Evolutionary conservation across 805 yeast species (phyloP).

Genomic region (Nematodospora valgi): DNA sequence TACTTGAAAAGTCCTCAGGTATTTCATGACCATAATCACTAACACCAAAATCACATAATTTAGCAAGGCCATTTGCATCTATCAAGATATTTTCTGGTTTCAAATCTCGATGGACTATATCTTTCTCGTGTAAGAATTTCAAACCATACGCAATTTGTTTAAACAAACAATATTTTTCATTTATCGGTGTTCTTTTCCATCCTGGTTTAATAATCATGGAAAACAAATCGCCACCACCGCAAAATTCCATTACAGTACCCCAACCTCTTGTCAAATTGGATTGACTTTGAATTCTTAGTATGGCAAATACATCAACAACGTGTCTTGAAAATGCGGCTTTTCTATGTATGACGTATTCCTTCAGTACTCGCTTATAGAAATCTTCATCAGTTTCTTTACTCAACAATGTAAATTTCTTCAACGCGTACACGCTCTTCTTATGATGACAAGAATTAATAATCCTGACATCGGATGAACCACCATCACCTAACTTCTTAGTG

Average conservation of each 20-base stretch:
- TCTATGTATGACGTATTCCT: conserved; percentile 63
- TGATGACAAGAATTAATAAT: conserved; percentile 31
- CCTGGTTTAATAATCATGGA: conserved; percentile 51
- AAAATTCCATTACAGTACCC: conserved; percentile 70
- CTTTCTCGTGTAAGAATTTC: conserved; percentile 59
- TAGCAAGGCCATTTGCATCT: conserved; percentile 57
- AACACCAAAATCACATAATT: conserved; percentile 76
- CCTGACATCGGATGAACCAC: conserved; percentile 69
- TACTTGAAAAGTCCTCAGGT: conserved; percentile 47
- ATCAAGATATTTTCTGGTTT: conserved; percentile 72
- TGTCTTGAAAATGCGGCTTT: conserved; percentile 55
- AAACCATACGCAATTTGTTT: conserved; percentile 66
- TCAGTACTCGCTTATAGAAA: conserved; percentile 61
- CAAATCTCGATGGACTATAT: conserved; percentile 68
- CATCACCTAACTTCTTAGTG: conserved; percentile 57
- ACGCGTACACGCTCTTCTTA: conserved; percentile 52
- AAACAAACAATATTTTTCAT: conserved; percentile 62
- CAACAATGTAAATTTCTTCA: conserved; percentile 61
- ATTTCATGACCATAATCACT: conserved; percentile 59
- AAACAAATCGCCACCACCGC: conserved; percentile 61
- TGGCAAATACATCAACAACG: conserved; percentile 51
- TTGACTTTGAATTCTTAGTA: conserved; percentile 57
- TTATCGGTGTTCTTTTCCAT: conserved; percentile 52
- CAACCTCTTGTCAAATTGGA: conserved; percentile 59
- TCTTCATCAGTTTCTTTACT: conserved; percentile 59